Percentiles rank a stretch among this genome's conserved stretches.
phyloP scores from a whole-genome alignment of 345 rosid species.

The Hibiscus syriacus region DNA sequence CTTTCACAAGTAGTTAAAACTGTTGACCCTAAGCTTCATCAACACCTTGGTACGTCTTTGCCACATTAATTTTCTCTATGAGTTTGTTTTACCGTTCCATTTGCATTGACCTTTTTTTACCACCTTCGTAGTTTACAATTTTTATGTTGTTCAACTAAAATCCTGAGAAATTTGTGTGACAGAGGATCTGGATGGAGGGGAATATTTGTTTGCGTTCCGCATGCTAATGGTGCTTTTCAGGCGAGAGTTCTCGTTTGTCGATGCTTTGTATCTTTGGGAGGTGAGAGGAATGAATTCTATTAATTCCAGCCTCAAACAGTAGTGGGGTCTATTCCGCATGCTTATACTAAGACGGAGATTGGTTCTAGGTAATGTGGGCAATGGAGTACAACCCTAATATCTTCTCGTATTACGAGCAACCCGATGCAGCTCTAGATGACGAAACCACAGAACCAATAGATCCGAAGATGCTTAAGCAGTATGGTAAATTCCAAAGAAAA shows the following conservation, averaged over 20 bases:
- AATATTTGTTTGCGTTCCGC: slow-evolving; percentile 88
- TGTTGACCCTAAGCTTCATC: slow-evolving; percentile 88
- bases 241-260: slow-evolving; percentile 85
- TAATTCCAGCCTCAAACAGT: background rate
- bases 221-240: slow-evolving; percentile 98
- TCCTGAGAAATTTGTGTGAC: slow-evolving; percentile 16
- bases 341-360: slow-evolving; percentile 24
- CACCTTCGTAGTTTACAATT: background rate
- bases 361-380: slow-evolving; percentile 89
- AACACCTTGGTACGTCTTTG: slow-evolving; percentile 82
- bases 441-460: slow-evolving; percentile 19
- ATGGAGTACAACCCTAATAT: slow-evolving; percentile 93
- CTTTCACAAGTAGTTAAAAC: slow-evolving; percentile 84
- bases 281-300: slow-evolving; percentile 31
- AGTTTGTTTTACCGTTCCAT: slow-evolving; percentile 2
- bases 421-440: slow-evolving; percentile 15
- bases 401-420: slow-evolving; percentile 52
- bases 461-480: slow-evolving; percentile 56
- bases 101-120: background rate
- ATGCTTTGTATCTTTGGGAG: slow-evolving; percentile 93
- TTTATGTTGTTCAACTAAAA: slow-evolving; percentile 5
- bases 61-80: too few relatives aligned
- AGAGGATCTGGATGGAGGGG: slow-evolving; percentile 91
- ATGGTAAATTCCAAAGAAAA: slow-evolving; percentile 74
- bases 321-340: background rate